A percentile compares a stretch with the other conserved stretches of the same genome.
Evolutionary conservation across 2,329 filamentous ascomycete species (phyloP).

Genomic region (Colletotrichum tropicale): DNA sequence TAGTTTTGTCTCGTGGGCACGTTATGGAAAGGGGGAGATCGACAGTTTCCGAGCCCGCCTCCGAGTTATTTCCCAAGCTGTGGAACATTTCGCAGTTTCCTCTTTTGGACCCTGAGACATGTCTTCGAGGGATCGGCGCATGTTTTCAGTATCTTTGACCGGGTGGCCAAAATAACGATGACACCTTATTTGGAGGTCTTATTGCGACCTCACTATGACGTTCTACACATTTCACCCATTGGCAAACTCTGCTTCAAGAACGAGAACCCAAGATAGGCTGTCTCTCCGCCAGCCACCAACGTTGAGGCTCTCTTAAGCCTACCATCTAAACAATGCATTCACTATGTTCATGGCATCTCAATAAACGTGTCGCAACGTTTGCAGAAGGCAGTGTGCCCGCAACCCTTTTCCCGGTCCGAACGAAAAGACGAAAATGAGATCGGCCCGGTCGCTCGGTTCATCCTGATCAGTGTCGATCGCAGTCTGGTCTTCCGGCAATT

Average conservation of each 20-base stretch:
- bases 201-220: background rate
- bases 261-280: background rate
- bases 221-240: background rate
- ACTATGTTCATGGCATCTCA: background rate
- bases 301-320: background rate
- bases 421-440: background rate
- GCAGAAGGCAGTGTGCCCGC: background rate
- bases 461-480: background rate
- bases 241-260: background rate
- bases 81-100: background rate
- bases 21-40: background rate
- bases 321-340: background rate
- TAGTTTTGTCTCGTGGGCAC: background rate
- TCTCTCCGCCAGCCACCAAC: background rate
- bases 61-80: background rate
- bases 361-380: background rate
- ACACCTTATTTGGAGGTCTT: background rate
- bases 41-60: background rate
- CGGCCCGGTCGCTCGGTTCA: background rate
- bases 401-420: background rate
- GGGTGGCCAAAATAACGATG: background rate
- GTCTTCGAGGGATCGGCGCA: background rate
- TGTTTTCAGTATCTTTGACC: background rate
- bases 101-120: background rate
- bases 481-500: background rate